Percentiles rank a stretch among this genome's conserved stretches.
Evolutionary conservation across 345 rosid genomes (phyloP).

Genomic region (Triadica sebifera): DNA sequence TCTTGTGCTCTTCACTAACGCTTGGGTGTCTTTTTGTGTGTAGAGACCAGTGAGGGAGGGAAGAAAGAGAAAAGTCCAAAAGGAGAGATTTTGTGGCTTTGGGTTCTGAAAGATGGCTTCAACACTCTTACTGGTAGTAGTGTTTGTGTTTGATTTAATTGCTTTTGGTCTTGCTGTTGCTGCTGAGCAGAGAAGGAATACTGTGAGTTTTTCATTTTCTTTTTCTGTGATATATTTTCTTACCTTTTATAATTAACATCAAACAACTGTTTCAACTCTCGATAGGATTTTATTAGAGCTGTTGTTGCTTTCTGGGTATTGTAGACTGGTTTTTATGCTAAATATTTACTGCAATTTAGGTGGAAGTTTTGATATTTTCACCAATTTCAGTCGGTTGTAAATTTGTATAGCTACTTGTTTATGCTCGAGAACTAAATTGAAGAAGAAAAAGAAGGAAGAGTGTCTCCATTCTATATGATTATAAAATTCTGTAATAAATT

Average conservation of each 20-base stretch:
- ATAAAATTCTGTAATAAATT: background rate
- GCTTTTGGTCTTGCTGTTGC: conserved; percentile 96
- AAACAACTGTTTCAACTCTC: background rate
- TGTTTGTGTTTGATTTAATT: conserved; percentile 67
- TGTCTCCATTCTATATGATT: background rate
- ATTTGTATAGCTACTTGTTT: background rate
- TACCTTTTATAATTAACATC: no score
- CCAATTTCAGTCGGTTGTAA: background rate
- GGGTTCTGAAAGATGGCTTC: conserved; percentile 58
- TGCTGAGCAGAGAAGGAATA: conserved; percentile 87
- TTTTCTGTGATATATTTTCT: background rate
- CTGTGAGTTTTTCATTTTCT: conserved; percentile 47
- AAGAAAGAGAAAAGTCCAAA: background rate
- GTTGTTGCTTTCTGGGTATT: conserved; percentile 6
- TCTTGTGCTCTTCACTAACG: conserved; percentile 1
- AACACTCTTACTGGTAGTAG: conserved; percentile 50
- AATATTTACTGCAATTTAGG: background rate
- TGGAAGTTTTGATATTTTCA: background rate
- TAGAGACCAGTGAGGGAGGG: background rate
- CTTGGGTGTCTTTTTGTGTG: conserved; percentile 1
- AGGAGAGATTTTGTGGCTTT: background rate
- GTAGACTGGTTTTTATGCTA: background rate
- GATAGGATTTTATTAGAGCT: background rate
- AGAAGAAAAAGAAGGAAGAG: background rate
- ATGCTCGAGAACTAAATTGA: background rate